Evolutionary conservation across 352 stramenopile genomes (phyloP).

Genomic region (Plasmopara viticola): DNA sequence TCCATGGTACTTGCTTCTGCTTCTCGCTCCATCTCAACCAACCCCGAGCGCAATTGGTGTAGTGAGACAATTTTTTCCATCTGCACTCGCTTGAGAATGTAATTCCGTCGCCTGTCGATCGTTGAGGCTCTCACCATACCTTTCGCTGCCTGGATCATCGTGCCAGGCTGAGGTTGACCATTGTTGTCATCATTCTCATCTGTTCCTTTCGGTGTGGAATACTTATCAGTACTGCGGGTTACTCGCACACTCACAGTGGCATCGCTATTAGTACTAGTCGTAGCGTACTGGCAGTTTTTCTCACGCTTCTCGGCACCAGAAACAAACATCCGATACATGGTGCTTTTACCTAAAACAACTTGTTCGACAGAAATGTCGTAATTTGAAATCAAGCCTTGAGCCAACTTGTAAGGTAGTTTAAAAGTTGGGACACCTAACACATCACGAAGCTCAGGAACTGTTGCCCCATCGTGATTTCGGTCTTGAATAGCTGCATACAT

Average conservation of each 20-base stretch:
- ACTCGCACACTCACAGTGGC: slow-evolving; percentile 18
- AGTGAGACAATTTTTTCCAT: slow-evolving; percentile 64
- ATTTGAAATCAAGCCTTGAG: slow-evolving; percentile 70
- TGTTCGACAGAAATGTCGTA: slow-evolving; percentile 75
- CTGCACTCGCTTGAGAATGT: slow-evolving; percentile 50
- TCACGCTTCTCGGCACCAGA: slow-evolving; percentile 14
- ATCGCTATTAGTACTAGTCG: slow-evolving; percentile 3
- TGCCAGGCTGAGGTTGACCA: slow-evolving; percentile 35
- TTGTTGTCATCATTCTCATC: slow-evolving; percentile 8
- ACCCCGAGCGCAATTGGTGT: slow-evolving; percentile 48
- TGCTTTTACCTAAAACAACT: slow-evolving; percentile 71
- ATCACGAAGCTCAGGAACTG: slow-evolving; percentile 75
- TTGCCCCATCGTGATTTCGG: slow-evolving; percentile 40
- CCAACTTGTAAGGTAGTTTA: slow-evolving; percentile 76
- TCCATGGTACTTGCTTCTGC: slow-evolving; percentile 43
- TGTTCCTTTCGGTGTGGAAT: slow-evolving; percentile 21
- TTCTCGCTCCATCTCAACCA: slow-evolving; percentile 47
- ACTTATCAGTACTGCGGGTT: slow-evolving; percentile 23
- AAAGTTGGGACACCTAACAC: slow-evolving; percentile 75
- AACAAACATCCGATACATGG: slow-evolving; percentile 81
- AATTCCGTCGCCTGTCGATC: slow-evolving; percentile 40
- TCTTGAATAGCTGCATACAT: slow-evolving; percentile 58
- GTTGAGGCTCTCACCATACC: slow-evolving; percentile 52
- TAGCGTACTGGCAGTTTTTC: slow-evolving; percentile 4
- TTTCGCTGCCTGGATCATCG: slow-evolving; percentile 46